Evolutionary conservation across 352 stramenopile species (phyloP), one percentile per base, ranked within the genome.

Genomic region (Globisporangium emineosum): DNA sequence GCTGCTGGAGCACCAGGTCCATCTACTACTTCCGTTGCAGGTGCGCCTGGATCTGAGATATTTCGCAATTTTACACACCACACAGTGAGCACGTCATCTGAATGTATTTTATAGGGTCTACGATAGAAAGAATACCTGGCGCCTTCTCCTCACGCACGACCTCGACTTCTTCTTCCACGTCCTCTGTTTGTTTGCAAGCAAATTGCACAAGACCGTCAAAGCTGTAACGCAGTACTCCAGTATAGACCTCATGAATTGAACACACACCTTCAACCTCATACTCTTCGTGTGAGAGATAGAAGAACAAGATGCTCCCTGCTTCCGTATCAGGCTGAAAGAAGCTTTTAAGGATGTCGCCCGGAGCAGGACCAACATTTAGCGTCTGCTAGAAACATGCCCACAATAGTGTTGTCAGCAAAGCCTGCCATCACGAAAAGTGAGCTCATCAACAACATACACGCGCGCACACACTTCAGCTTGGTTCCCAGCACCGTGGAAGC

Each of bases 81-180:
- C 40, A n/a, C 17, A 21, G 19, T 50, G 54, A 60, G 33, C 6
- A 33, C 13, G 51, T 32, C 29, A 32, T 32, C 5, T 5, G 29
- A 5, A 32, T 32, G 29, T 6, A 32, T 32, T 32, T 32, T 32
- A 5, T 19, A n/a, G n/a, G n/a, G n/a, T n/a, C n/a, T n/a, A n/a
- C n/a, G n/a, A n/a, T n/a, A n/a, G n/a, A n/a, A n/a, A n/a, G n/a
- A n/a, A n/a, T n/a, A 78, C 68, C 64, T 71, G 59, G 53, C 4
- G 53, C 40, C 3, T 70, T 66, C 3, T 74, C 75, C 70, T 79
- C 71, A 51, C 59, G 54, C 0, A 75, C 65, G 29, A 88, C 67
- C 56, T 95, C 83, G 9, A 95, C 80, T 53, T 93, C 80, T 71
- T 95, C 83, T 57, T 93, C 84, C 19, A 93, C 73, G 23, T 93